Evolutionary conservation across 257 asterid genomes (phyloP).

Genomic region (Nicotiana otophora): DNA sequence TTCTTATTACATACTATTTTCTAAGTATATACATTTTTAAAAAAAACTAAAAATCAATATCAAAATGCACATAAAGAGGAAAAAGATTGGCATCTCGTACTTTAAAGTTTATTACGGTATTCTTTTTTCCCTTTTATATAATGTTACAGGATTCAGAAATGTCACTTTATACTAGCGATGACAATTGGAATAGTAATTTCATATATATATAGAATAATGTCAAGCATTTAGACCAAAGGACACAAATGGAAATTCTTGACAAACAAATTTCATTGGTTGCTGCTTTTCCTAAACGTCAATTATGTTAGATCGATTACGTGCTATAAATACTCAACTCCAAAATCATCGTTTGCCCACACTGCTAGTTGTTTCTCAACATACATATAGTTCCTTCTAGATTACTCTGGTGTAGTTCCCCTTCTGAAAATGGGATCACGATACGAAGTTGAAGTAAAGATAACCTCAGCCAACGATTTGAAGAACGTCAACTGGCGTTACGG

Average conservation of each 20-base stretch:
- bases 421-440: background rate
- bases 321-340: conserved; percentile 1
- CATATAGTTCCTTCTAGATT: background rate
- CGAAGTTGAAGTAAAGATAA: conserved; percentile 12
- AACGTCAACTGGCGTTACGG: conserved; percentile 20
- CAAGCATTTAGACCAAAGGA: background rate
- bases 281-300: background rate
- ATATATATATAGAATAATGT: too few relatives aligned
- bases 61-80: too few relatives aligned
- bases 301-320: background rate
- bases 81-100: too few relatives aligned
- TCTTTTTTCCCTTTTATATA: too few relatives aligned
- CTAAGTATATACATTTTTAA: too few relatives aligned
- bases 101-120: too few relatives aligned
- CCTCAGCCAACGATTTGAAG: conserved; percentile 12
- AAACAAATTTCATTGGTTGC: background rate
- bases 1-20: too few relatives aligned
- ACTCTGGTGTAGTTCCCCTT: background rate
- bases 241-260: background rate
- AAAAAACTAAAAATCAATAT: too few relatives aligned
- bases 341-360: background rate
- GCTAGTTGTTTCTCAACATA: background rate
- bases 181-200: too few relatives aligned
- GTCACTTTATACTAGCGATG: too few relatives aligned
- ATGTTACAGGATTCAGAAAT: too few relatives aligned